Base-by-base conservation (phyloP, 2,329 filamentous ascomycete species). In the Aspergillaceae sp. region DNA sequence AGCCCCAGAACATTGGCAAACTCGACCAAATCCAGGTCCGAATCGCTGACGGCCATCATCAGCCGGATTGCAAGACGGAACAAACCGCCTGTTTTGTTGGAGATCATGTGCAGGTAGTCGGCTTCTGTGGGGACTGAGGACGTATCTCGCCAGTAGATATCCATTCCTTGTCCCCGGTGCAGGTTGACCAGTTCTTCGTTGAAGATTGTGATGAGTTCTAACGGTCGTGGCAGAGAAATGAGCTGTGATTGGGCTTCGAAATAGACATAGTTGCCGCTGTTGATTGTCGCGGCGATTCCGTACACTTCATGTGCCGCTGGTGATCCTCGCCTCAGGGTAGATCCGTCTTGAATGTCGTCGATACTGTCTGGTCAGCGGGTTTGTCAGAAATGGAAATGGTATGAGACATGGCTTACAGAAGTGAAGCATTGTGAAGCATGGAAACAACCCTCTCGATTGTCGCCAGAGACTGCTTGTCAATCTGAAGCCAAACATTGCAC, bases 1-100 rank as follows among this genome's bases (percentile, higher is more conserved):
- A 64, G 51, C 3, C 65, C 65, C 43, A 68, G 54, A 4, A 64
- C 35, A 40, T 65, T 90, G 60, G 91, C 86, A 11, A 96, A 79
- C 8, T 87, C 57, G 2, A 64, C 57, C 37, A 60, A 65, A 46
- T 70, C 61, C 27, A 47, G 53, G 40, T 10, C 28, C 3, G 42
- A 42, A 27, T 38, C n/a, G 19, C 36, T 38, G 36, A 38, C n/a
- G 7, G 36, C 19, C 36, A 19, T 11, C 36, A 28, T 27, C 37
- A 40, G 27, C 26, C 37, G 37, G 27, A 40, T 27, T 7, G 37
- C 27, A 7, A 72, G 49, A 11, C 63, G 53, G 49, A 72, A 71
- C 19, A 40, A n/a, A 28, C 37, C 37, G 19, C 37, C 37, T 7
- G 37, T 40, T n/a, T 40, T 40, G 19, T 40, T 40, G 10, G 60